Base-by-base conservation (phyloP, 2,329 filamentous ascomycete genomes). In the Aspergillus sclerotialis region DNA sequence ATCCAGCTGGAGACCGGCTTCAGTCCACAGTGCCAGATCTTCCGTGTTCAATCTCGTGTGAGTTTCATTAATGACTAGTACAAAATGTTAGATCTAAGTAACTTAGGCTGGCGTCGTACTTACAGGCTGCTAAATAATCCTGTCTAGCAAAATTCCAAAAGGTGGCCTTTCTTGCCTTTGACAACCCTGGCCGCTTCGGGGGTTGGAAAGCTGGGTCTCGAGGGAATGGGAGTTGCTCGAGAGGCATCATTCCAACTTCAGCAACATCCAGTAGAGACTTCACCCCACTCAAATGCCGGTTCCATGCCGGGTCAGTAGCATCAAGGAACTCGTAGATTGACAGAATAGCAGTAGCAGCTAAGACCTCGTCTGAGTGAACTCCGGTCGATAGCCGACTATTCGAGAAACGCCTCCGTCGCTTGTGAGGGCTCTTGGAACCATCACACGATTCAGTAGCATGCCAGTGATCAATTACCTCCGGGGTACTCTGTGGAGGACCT, bases 271-370 rank as follows among this genome's bases (percentile, higher is more conserved):
- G 68, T 13, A 82, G 61, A 0, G 76, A 75, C 43, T 81, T 81
- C 0, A 80, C 73, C 0, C 78, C 78, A 44, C 75, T 80, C 5
- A 83, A 58, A 59, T 83, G 80, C 4, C 76, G 54, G 45, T 72
- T 70, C 78, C 78, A 83, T 13, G 78, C 77, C 0, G 69, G 67
- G 2, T 73, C 74, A 0, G 76, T 79, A 2, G 75, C 74, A 52
- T 82, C 77, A n/a, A 82, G 62, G 38, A 82, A 76, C 42, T 83
- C 79, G 49, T 82, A 82, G 0, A 79, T 74, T 38, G 77, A 82
- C 2, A 84, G 56, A 10, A 83, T 81, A 0, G 78, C 77, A 2
- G 78, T 78, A 2, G 79, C 77, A 7, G 78, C 76, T 14, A 82
- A 64, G 3, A 81, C 66, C 38, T 82, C 76, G 43, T 81, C 77